These are phyloP conservation scores for Ceriops tagal DNA, from an alignment of 345 rosid species.

Conservation along the genomic window DNA sequence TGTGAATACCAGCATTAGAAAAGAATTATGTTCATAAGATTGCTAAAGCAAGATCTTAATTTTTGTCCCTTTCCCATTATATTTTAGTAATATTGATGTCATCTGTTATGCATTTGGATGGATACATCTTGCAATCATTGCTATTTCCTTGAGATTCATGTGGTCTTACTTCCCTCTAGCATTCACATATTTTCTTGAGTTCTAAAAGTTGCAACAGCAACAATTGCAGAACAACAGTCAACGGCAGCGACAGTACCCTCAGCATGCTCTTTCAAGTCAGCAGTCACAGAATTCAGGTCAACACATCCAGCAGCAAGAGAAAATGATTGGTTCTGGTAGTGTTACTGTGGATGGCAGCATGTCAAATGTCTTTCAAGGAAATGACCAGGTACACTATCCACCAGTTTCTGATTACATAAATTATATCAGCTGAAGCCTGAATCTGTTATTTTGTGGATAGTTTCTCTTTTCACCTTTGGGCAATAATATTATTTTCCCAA, in stretches of 20 bases:
- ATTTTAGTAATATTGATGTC: no score
- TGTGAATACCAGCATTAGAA: no score
- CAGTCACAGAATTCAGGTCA: slow-evolving; percentile 45
- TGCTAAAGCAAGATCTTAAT: no score
- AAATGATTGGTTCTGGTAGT: slow-evolving; percentile 36
- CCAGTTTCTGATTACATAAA: slow-evolving; percentile 3
- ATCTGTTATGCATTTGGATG: neutral
- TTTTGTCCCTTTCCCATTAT: no score
- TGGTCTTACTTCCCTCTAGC: slow-evolving; percentile 12
- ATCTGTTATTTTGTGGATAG: no score
- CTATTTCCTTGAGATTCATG: slow-evolving; percentile 5
- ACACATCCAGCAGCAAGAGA: slow-evolving; percentile 42
- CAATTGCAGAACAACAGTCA: slow-evolving; percentile 37
- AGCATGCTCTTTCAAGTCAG: slow-evolving; percentile 41
- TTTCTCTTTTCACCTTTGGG: no score
- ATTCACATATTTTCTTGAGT: slow-evolving; percentile 13
- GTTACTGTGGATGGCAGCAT: slow-evolving; percentile 41
- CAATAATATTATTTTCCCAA: no score
- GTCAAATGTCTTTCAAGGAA: slow-evolving; percentile 43
- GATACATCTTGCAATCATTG: neutral
- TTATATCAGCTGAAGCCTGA: neutral
- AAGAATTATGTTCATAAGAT: no score
- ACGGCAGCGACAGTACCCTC: slow-evolving; percentile 38
- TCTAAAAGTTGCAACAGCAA: slow-evolving; percentile 42
- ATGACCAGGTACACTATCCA: slow-evolving; percentile 38